A percentile compares a stretch with the other conserved stretches of the same genome.
Evolutionary conservation across 139 green algal species (phyloP).

Genomic region (Chlamydomonas eustigma): DNA sequence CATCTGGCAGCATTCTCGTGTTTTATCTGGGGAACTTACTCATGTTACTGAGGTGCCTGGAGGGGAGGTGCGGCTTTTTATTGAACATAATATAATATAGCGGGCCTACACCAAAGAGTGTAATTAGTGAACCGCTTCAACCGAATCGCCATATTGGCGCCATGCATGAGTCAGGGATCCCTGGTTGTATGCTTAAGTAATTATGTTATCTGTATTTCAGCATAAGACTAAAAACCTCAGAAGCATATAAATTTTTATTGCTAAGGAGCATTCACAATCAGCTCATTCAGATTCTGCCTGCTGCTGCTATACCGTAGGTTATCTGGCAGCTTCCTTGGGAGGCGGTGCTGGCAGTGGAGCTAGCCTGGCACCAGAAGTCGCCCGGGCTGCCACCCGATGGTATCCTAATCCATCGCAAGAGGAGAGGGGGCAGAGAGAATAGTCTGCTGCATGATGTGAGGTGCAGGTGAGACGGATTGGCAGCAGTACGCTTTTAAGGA

Average conservation of each 20-base stretch:
- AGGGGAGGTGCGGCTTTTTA: constrained; percentile 12
- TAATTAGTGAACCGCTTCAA: too few relatives aligned
- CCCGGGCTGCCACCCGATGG: constrained; percentile 46
- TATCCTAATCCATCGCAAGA: constrained; percentile 71
- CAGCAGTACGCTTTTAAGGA: too few relatives aligned
- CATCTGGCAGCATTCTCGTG: constrained; percentile 41
- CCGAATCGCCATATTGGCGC: too few relatives aligned
- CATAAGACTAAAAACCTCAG: too few relatives aligned
- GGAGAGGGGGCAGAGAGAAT: constrained; percentile 30
- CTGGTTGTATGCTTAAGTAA: too few relatives aligned
- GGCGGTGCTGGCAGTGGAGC: constrained; percentile 44
- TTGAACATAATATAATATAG: too few relatives aligned
- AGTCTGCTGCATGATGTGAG: background rate
- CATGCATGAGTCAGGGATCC: too few relatives aligned
- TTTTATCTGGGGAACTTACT: constrained; percentile 19
- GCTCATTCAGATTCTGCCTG: background rate
- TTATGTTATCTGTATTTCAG: too few relatives aligned
- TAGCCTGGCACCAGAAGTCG: constrained; percentile 37
- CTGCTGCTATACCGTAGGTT: background rate
- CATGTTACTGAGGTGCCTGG: constrained; percentile 40
- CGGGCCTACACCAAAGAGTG: too few relatives aligned
- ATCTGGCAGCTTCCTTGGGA: constrained; percentile 48
- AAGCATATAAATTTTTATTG: too few relatives aligned
- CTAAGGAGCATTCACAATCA: background rate
- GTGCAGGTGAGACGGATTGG: background rate